Evolutionary conservation across 108 stramenopile species (phyloP).

Genomic region (Discostella stelligeroides): DNA sequence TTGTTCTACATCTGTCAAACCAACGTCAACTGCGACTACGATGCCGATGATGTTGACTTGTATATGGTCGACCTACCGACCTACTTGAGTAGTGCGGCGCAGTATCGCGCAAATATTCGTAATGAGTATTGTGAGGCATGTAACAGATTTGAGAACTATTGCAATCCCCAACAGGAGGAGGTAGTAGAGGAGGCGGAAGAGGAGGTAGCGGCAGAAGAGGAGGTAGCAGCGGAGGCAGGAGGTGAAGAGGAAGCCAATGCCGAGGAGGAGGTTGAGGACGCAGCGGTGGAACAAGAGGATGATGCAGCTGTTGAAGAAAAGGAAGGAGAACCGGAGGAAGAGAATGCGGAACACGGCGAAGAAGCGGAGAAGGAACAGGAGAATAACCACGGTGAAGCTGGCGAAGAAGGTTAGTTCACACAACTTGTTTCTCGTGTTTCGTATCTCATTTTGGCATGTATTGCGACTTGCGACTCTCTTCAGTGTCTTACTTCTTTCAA

Average conservation of each 20-base stretch:
- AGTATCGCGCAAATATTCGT: constrained; percentile 50
- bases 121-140: constrained; percentile 61
- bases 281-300: constrained; percentile 16
- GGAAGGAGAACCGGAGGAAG: constrained; percentile 5
- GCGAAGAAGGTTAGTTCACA: not conserved
- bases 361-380: too few relatives aligned
- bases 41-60: constrained; percentile 46
- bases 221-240: too few relatives aligned
- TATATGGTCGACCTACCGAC: constrained; percentile 63
- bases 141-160: constrained; percentile 56
- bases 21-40: constrained; percentile 55
- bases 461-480: not conserved
- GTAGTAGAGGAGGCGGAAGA: constrained; percentile 31
- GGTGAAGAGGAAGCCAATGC: too few relatives aligned
- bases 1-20: constrained; percentile 63
- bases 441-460: not conserved
- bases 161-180: constrained; percentile 42
- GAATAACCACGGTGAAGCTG: too few relatives aligned
- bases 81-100: constrained; percentile 53
- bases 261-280: not conserved
- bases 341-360: constrained; percentile 1
- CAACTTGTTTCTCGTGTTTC: not conserved
- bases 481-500: not conserved
- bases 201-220: constrained; percentile 32
- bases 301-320: constrained; percentile 25